Conservation (phyloP, 805 yeast species). For the Yarrowia sp. region DNA sequence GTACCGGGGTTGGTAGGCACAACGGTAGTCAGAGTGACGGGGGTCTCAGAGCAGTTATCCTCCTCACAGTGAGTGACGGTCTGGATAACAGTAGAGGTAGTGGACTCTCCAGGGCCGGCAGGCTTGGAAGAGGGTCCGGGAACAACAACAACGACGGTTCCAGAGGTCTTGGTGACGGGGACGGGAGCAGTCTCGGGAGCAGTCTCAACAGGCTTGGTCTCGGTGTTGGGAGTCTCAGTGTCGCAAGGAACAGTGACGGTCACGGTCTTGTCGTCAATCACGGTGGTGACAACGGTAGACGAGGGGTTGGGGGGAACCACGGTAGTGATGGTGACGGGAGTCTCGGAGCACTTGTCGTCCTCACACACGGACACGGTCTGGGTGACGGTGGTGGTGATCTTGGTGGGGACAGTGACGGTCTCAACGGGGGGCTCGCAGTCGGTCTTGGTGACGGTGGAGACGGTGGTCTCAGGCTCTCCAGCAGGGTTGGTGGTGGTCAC, state of each 20-base stretch:
- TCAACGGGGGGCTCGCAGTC: neutral
- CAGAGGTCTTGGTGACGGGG: conserved; percentile 12
- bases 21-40: neutral
- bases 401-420: neutral
- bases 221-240: neutral
- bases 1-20: neutral
- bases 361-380: conserved; percentile 7
- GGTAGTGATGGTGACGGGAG: conserved; percentile 17
- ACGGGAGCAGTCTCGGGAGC: too few relatives aligned
- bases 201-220: neutral
- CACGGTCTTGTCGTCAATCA: conserved; percentile 8
- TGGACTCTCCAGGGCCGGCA: neutral
- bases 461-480: neutral
- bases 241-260: conserved; percentile 19
- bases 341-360: neutral
- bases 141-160: neutral
- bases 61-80: neutral
- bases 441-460: neutral
- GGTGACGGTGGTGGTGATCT: conserved; percentile 19
- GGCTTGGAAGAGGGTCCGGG: neutral
- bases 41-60: neutral
- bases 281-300: conserved; percentile 5
- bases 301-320: conserved; percentile 10
- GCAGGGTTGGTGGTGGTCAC: neutral
- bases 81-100: conserved; percentile 3